phyloP scores from a whole-genome alignment of 1,139 yeast genomes.

The Protomyces gravidus region DNA sequence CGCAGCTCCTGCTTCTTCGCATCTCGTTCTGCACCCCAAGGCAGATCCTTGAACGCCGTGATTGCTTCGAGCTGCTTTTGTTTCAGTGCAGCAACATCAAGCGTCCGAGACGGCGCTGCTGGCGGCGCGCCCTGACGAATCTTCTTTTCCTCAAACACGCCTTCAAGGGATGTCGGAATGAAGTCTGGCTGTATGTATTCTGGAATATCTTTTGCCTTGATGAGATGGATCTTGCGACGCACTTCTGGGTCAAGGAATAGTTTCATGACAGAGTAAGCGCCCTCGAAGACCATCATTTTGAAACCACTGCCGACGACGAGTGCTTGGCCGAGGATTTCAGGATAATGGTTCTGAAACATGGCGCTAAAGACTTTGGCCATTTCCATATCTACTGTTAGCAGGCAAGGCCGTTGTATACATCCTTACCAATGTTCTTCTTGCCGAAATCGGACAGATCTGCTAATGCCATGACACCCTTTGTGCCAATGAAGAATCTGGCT shows the following conservation, averaged over 20 bases:
- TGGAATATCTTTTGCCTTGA: slow-evolving; percentile 21
- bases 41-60: slow-evolving; percentile 13
- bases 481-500: slow-evolving; percentile 56
- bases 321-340: slow-evolving; percentile 30
- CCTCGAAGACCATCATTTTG: slow-evolving; percentile 29
- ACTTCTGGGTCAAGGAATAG: slow-evolving; percentile 29
- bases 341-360: slow-evolving; percentile 29
- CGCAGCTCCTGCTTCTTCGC: slow-evolving; percentile 12
- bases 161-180: slow-evolving; percentile 27
- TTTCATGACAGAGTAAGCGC: slow-evolving; percentile 27
- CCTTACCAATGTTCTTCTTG: slow-evolving; percentile 15
- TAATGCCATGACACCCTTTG: slow-evolving; percentile 63
- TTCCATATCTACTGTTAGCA: slow-evolving; percentile 16
- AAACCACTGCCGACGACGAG: slow-evolving; percentile 29
- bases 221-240: slow-evolving; percentile 21
- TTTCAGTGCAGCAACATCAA: slow-evolving; percentile 1
- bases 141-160: slow-evolving; percentile 25
- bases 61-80: slow-evolving; percentile 17
- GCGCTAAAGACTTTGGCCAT: slow-evolving; percentile 26
- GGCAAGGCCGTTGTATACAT: background rate
- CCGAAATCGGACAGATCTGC: slow-evolving; percentile 72
- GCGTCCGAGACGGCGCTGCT: background rate
- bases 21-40: slow-evolving; percentile 9
- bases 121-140: slow-evolving; percentile 18
- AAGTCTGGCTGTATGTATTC: slow-evolving; percentile 18